Evolutionary conservation across 192 early-diverging fungal genomes (phyloP), one percentile per base, ranked within the genome.

Genomic region (Coemansia umbellata): DNA sequence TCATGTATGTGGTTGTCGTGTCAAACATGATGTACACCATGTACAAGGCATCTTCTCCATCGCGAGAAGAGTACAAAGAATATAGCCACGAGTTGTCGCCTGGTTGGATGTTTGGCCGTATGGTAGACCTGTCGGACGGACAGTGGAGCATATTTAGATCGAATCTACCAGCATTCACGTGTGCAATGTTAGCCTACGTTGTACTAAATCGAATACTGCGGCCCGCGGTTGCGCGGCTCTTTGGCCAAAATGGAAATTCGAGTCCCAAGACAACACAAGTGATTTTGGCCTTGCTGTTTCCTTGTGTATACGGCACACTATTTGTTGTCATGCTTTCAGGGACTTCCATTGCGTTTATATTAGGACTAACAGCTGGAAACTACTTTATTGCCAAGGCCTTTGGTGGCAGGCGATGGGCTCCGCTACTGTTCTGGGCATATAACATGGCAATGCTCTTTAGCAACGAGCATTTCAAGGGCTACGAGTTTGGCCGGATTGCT

Each of bases 381-480:
- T 98, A 84, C 67, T 33, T 60, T 4, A 74, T 93, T 2, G 80
- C 86, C 4, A 81, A 76, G 26, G 1, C 53, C 7, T 50, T 82
- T 11, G 77, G 80, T 42, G 78, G 81, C 0, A 74, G 74, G 1
- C 54, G 56, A 13, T 65, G 69, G 63, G 87, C 82, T 28, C 90
- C 91, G 0, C 37, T 72, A 1, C 37, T 90, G 10, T 82, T 87
- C 11, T 98, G 96, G 96, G 63, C 78, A 6, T 95, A 86, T 57
- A 92, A 86, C 50, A 33, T 98, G 26, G 78, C 56, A 2, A 67
- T 95, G 40, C 64, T 98, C 11, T 95, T 95, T 69, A 19, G 69
- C 18, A 96, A 92, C 57, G 87, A 93, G 60, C 53, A 55, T 8
- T 90, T 83, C 56, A 47, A 76, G 21, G 94, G 91, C 0, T 94